Base-by-base conservation (phyloP, 1,139 yeast species). In the Citeromyces hawaiiensis region DNA sequence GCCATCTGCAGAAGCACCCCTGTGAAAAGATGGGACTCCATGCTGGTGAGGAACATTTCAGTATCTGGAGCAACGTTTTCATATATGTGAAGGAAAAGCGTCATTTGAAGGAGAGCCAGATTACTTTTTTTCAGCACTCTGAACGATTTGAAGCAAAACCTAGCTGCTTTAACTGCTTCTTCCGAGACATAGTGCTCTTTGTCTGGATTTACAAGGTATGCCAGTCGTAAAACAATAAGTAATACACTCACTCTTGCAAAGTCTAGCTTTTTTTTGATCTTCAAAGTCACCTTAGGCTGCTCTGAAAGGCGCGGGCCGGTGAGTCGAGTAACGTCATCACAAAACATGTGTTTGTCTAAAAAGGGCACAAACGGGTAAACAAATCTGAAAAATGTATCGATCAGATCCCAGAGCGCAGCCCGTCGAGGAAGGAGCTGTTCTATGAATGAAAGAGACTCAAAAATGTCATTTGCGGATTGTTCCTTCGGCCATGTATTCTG, bases 321-420 rank as follows among this genome's bases (percentile, higher is more conserved):
- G 3, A 49, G 35, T 3, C 23, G 17, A 2, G 27, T 18, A 3
- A 46, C 27, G 2, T 39, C 40, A 10, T 32, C 27, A 1, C 36
- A 11, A 44, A 50, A 61, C 11, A 49, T 51, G 15, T 35, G 34
- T 44, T 67, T 64, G 45, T 67, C 72, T 8, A 73, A 38, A 39
- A 64, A 58, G 2, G 81, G 79, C 42, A 61, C 49, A 38, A 66
- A 59, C 0, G 70, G 69, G 43, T 69, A 70, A 10, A 70, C 59
- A 25, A 59, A 56, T 2, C 50, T 48, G 50, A 72, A 72, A 47
- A 61, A 74, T 21, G 70, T 51, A 27, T 64, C 56, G 9, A 65
- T 46, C 15, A 64, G 52, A 25, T 55, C 45, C 71, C 71, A 66
- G 15, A 58, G 47, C 3, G 58, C 15, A 14, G 31, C 21, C 18